Base-by-base conservation (phyloP, 2,329 filamentous ascomycete species). In the Aphanoascus verrucosus region DNA sequence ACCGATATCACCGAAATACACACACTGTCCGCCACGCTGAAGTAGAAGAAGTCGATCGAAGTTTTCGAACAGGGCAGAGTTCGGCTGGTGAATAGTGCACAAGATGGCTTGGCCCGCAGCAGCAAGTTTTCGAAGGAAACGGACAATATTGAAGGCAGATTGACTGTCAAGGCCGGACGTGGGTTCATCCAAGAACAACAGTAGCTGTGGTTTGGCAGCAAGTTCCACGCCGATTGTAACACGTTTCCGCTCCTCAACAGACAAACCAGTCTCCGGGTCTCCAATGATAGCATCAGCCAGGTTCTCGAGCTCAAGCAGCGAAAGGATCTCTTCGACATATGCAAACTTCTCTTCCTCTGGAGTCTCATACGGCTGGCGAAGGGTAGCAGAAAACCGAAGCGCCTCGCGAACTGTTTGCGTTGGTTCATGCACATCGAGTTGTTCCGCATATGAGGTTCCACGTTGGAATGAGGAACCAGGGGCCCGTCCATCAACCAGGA, bases 81-180 rank as follows among this genome's bases (percentile, higher is more conserved):
- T 94, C n/a, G 91, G 91, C 69, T 97, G 91, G 68, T 97, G 91
- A 57, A 96, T 96, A 0, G 91, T 96, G 73, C 89, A 95, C n/a
- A 96, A 82, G 69, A 96, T 88, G 49, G 91, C 90, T 67, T 94
- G 88, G 14, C 91, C 90, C 58, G 83, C 85, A 68, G 91, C 86
- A 62, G 88, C 88, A 34, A 96, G 77, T 70, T 94, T 95, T 69
- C 94, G 85, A 40, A 97, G 79, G 9, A 96, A 79, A 67, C 88
- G 84, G 44, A 89, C 78, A 65, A 96, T 95, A 58, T 88, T 86
- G 88, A 88, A 95, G 0, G 89, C 91, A 1, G 89, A 94, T 69
- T 95, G 89, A 64, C 83, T 87, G 69, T 96, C 91, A 17, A 96
- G 81, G 74, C 91, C 91, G 28, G 89, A 95, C 2, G 90, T 96